Evolutionary conservation across 768 basidiomycete genomes (phyloP).

Genomic region (Podaxis sp.): DNA sequence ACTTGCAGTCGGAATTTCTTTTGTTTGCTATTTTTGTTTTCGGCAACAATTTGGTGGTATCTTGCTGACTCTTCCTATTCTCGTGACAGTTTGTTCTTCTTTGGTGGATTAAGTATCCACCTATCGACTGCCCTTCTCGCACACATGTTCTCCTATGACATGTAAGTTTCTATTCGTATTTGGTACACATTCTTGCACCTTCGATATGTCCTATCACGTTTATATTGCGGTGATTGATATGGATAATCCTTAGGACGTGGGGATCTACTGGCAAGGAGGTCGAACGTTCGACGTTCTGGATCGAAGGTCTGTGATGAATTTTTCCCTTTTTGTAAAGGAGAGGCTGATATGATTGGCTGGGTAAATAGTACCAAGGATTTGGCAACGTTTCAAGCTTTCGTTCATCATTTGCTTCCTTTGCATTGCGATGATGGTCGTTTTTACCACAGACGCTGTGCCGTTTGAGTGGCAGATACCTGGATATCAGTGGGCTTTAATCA

Average conservation of each 20-base stretch:
- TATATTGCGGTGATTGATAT: not conserved
- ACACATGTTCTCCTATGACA: slow-evolving; percentile 62
- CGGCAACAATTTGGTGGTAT: not conserved
- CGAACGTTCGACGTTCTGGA: slow-evolving; percentile 84
- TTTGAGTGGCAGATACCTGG: slow-evolving; percentile 63
- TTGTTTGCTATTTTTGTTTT: not conserved
- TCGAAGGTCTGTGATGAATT: slow-evolving; percentile 44
- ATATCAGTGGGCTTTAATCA: slow-evolving; percentile 62
- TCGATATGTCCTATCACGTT: not conserved
- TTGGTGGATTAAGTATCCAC: slow-evolving; percentile 71
- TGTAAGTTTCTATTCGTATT: slow-evolving; percentile 27
- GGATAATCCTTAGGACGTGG: slow-evolving; percentile 38
- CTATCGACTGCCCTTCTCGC: slow-evolving; percentile 63
- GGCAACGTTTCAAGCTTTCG: slow-evolving; percentile 74
- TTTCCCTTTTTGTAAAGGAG: not conserved
- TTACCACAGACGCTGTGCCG: slow-evolving; percentile 53
- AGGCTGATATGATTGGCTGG: not conserved
- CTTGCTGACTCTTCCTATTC: not conserved
- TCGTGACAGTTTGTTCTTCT: slow-evolving; percentile 62
- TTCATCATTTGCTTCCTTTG: slow-evolving; percentile 57
- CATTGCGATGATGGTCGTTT: slow-evolving; percentile 59
- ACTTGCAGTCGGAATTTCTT: not conserved
- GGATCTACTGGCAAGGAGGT: slow-evolving; percentile 73
- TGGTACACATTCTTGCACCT: not conserved
- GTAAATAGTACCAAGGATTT: slow-evolving; percentile 64